A percentile compares a stretch with the other conserved stretches of the same genome.
phyloP scores from a whole-genome alignment of 495 filamentous ascomycete genomes.

The Penicillium robsamsonii region DNA sequence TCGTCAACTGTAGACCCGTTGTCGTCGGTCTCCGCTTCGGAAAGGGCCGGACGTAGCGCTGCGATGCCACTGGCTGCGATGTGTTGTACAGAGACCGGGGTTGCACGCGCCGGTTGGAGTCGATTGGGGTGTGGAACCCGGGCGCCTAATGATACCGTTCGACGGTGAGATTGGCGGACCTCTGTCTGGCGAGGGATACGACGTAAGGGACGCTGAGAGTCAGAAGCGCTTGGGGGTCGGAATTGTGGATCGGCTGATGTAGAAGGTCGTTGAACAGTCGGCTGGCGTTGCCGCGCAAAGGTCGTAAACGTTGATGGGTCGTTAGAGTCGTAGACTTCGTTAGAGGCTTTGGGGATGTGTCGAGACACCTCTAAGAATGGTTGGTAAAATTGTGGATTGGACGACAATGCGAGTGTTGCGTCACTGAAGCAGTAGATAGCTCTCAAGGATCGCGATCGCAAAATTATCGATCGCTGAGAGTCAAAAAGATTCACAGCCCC shows the following conservation, averaged over 20 bases:
- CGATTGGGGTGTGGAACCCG: slow-evolving; percentile 22
- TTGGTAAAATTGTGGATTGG: slow-evolving; percentile 21
- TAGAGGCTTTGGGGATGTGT: slow-evolving; percentile 37
- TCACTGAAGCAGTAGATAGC: slow-evolving; percentile 13
- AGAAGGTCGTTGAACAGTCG: slow-evolving; percentile 38
- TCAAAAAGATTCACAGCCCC: not conserved
- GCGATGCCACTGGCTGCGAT: slow-evolving; percentile 24
- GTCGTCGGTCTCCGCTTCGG: slow-evolving; percentile 41
- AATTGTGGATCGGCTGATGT: slow-evolving; percentile 33
- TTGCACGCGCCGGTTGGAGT: slow-evolving; percentile 30
- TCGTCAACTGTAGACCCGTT: slow-evolving; percentile 42
- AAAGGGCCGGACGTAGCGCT: slow-evolving; percentile 35
- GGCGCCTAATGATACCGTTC: slow-evolving; percentile 39
- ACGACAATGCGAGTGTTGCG: slow-evolving; percentile 37
- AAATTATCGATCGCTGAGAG: slow-evolving; percentile 6
- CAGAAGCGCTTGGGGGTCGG: slow-evolving; percentile 51
- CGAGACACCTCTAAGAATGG: slow-evolving; percentile 44
- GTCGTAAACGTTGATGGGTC: slow-evolving; percentile 51
- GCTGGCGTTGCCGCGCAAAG: slow-evolving; percentile 57
- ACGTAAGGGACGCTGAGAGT: slow-evolving; percentile 50
- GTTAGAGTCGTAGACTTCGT: slow-evolving; percentile 63
- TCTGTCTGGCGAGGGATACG: slow-evolving; percentile 41
- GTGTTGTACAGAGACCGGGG: slow-evolving; percentile 27
- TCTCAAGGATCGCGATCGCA: slow-evolving; percentile 18
- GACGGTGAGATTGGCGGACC: slow-evolving; percentile 34